Evolutionary conservation across 768 basidiomycete genomes (phyloP).

Genomic region (Leccinellum albellum): DNA sequence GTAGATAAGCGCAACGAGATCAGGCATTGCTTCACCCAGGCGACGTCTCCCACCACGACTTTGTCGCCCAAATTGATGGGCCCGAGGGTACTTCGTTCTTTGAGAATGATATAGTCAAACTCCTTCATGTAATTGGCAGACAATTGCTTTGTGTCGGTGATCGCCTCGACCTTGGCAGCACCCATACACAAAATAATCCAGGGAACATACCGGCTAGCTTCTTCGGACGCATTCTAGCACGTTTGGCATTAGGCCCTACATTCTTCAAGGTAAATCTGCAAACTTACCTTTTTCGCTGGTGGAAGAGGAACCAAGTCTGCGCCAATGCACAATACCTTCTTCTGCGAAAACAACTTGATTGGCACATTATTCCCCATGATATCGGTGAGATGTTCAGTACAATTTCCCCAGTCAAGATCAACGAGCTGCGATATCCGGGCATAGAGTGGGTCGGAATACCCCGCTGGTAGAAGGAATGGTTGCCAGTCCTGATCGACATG

Average conservation of each 20-base stretch:
- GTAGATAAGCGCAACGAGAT: conserved; percentile 54
- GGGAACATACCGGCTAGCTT: conserved; percentile 46
- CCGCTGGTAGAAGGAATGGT: conserved; percentile 53
- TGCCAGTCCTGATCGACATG: conserved; percentile 56
- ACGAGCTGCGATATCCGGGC: conserved; percentile 46
- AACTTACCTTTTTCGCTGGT: conserved; percentile 20
- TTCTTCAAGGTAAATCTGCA: neutral
- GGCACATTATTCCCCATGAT: conserved; percentile 58
- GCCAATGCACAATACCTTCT: conserved; percentile 59
- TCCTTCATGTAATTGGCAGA: conserved; percentile 20
- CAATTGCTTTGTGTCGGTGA: conserved; percentile 40
- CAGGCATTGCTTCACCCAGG: conserved; percentile 78
- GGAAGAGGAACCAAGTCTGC: conserved; percentile 49
- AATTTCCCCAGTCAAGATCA: conserved; percentile 47
- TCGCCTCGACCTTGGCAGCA: conserved; percentile 64
- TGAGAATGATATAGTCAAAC: conserved; percentile 65
- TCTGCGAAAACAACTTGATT: conserved; percentile 51
- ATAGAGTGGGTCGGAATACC: conserved; percentile 39
- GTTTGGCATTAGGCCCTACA: neutral
- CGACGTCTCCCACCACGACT: conserved; percentile 47
- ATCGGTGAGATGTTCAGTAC: conserved; percentile 49
- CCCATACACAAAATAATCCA: conserved; percentile 79
- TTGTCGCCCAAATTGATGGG: conserved; percentile 25
- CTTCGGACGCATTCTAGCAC: conserved; percentile 26
- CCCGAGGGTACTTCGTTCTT: conserved; percentile 35